Base-by-base conservation (phyloP, 495 filamentous ascomycete species). In the Trichodelitschia bisporula region DNA sequence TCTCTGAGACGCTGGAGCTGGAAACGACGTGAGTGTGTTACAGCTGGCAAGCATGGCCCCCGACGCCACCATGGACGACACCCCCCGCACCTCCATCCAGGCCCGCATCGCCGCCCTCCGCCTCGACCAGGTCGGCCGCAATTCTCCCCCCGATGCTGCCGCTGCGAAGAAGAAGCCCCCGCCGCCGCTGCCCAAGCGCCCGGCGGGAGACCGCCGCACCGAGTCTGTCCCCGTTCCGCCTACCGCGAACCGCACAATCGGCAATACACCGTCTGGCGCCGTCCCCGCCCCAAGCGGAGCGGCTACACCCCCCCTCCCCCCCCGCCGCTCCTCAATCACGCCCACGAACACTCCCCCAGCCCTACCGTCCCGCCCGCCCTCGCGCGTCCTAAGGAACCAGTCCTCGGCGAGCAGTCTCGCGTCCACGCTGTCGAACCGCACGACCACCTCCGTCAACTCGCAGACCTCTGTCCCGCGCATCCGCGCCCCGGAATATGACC, bases 71-170 rank as follows among this genome's bases (percentile, higher is more conserved):
- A n/a, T n/a, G 21, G 21, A 24, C 21, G n/a, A n/a, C 21, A 24
- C 21, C 6, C 21, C 21, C 21, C 6, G 6, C 6, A 24, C 21
- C 21, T 66, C 65, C 3, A 64, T 72, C 32, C 55, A 61, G 40
- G 50, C 58, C 28, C 62, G 67, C 29, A 70, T 73, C 35, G 62
- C 62, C 26, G 55, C 60, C 15, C 45, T 72, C 26, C 69, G 70
- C 37, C 52, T 62, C 31, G 53, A 59, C 20, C 57, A 72, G 35
- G 47, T 66, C 26, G 58, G 61, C 17, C 45, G 29, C 9, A 36
- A 40, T 28, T 39, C 36, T 19, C 40, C 48, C 26, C 43, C 39
- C 31, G 40, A 42, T 9, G 39, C 46, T 30, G 31, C 41, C 2
- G 35, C 31, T 10, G 17, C 31, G 9, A 15, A 28, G 15, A 43